phyloP scores from a whole-genome alignment of 192 early-diverging fungal genomes.

The Coemansia sp. region DNA sequence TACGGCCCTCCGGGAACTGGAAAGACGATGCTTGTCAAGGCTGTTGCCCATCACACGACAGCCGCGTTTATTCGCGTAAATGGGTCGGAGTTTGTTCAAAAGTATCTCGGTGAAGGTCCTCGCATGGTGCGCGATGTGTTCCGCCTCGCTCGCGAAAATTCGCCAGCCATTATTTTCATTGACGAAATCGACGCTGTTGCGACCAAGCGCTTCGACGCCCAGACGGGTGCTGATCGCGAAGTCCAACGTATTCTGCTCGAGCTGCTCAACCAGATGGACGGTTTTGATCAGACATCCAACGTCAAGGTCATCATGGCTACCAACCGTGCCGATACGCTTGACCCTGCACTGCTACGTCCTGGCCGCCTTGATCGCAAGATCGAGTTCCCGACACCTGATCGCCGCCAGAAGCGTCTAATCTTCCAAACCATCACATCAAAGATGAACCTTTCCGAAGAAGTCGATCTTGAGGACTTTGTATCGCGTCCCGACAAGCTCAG shows the following conservation, averaged over 20 bases:
- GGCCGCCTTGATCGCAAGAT: constrained; percentile 98
- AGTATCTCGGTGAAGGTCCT: constrained; percentile 97
- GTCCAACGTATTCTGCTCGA: constrained; percentile 97
- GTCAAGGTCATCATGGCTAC: constrained; percentile 99
- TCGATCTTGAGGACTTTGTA: constrained; percentile 97
- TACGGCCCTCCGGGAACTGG: constrained; percentile 99
- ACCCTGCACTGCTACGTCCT: constrained; percentile 95
- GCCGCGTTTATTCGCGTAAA: constrained; percentile 96
- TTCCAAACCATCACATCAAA: constrained; percentile 92
- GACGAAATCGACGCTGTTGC: constrained; percentile 99
- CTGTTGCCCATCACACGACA: constrained; percentile 96
- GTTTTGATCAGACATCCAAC: constrained; percentile 96
- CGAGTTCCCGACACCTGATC: constrained; percentile 97
- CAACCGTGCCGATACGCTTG: constrained; percentile 94
- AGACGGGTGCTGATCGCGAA: constrained; percentile 97
- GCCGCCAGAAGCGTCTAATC: constrained; percentile 95
- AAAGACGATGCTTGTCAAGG: constrained; percentile 98
- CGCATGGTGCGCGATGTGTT: constrained; percentile 98
- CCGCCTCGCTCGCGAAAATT: constrained; percentile 93
- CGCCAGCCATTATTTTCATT: constrained; percentile 97
- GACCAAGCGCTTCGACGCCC: constrained; percentile 97
- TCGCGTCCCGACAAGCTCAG: constrained; percentile 94
- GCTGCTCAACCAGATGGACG: constrained; percentile 98
- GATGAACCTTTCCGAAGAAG: constrained; percentile 98
- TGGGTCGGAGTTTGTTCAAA: constrained; percentile 98